Evolutionary conservation across 2,329 filamentous ascomycete species (phyloP).

Genomic region (Alternaria angustiovoidea): DNA sequence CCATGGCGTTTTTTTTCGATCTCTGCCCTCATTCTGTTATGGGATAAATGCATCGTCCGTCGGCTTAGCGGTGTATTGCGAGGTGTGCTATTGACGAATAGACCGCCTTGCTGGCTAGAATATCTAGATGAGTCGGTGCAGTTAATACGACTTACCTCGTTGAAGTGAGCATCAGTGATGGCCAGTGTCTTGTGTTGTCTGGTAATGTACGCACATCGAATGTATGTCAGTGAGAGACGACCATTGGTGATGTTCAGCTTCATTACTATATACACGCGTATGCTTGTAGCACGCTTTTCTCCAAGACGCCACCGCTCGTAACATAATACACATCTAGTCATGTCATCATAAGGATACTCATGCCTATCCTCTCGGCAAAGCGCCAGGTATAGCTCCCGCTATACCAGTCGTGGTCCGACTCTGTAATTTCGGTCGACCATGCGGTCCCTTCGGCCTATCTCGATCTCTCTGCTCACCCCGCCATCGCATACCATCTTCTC

Average conservation of each 20-base stretch:
- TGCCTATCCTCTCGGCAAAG: conserved; percentile 33
- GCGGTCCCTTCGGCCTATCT: conserved; percentile 2
- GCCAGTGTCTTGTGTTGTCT: neutral
- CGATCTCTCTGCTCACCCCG: conserved; percentile 29
- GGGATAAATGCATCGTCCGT: neutral
- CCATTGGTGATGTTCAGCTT: neutral
- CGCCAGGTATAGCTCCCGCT: conserved; percentile 43
- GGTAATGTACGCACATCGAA: neutral
- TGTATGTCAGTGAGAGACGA: neutral
- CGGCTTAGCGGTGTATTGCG: neutral
- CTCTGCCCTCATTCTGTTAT: neutral
- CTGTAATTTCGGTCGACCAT: conserved; percentile 21
- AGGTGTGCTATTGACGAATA: neutral
- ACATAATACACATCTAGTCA: conserved; percentile 10
- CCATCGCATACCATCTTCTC: conserved; percentile 38
- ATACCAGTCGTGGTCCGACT: conserved; percentile 29
- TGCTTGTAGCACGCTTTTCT: conserved; percentile 4
- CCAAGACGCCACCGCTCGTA: neutral
- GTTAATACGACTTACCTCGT: neutral
- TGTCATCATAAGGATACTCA: neutral
- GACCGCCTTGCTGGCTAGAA: neutral
- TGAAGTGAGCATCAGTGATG: neutral
- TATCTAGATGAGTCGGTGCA: neutral
- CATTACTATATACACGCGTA: conserved; percentile 7
- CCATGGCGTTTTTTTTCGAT: conserved; percentile 9